Base-by-base conservation (phyloP, 352 stramenopile species). In the Saprolegnia diclina region DNA sequence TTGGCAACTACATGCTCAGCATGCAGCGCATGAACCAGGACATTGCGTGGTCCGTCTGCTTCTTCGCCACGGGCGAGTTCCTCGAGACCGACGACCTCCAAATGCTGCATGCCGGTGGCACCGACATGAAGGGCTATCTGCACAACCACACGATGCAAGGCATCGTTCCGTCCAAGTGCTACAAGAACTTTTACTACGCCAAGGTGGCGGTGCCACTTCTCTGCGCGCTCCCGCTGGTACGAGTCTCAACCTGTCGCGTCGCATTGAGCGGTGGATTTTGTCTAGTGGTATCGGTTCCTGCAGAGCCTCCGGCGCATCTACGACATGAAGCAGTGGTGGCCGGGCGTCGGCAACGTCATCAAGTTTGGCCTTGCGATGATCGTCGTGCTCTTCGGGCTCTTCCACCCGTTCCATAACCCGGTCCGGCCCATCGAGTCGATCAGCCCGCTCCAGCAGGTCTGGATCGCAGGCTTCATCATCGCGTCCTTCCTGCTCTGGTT, bases 261-360 rank as follows among this genome's bases (percentile, higher is more conserved):
- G 50, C 2, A 18, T 53, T 0, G 0, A 54, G 37, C 1, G 16
- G 26, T 46, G 4, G n/a, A n/a, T n/a, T n/a, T n/a, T 56, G 10
- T 56, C 14, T 37, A 79, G 56, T 98, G 95, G 89, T 96, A 97
- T 76, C 89, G 96, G 32, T 98, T 99, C 76, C 91, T 98, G 56
- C 96, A 99, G 83, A 99, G 93, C 74, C 75, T 99, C 19, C 87
- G 96, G 35, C 84, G 94, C 64, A 97, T 98, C 66, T 85, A 96
- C 56, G 95, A 99, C 79, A 98, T 94, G 26, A 85, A 95, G 64
- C 91, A 95, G 63, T 95, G 96, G 77, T 98, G 94, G 77, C 96
- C 97, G 3, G 95, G 98, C 72, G 79, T 99, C 16, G 88, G 93
- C 1, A 99, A 99, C 74, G 92, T 91, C 24, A 88, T 92, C 73